A percentile compares a stretch with the other conserved stretches of the same genome.
These are phyloP conservation scores for Camellia lanceoleosa DNA, from an alignment of 148 eudicot genomes.

Conservation along the genomic window DNA sequence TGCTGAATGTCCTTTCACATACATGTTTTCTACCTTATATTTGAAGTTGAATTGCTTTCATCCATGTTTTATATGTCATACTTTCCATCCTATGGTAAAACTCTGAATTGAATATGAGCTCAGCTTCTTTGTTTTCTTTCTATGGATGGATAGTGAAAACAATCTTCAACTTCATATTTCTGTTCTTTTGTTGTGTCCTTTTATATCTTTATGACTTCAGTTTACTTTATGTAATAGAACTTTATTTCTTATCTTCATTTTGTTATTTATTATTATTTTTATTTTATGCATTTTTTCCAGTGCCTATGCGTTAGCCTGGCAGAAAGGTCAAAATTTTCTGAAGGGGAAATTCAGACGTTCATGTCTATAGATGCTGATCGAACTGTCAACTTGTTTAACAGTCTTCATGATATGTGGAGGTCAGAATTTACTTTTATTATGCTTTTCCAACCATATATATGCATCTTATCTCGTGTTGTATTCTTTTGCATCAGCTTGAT, in stretches of 20 bases:
- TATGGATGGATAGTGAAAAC: neutral
- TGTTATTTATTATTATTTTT: neutral
- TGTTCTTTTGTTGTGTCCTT: constrained; percentile 1
- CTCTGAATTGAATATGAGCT: constrained; percentile 1
- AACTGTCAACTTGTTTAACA: constrained; percentile 77
- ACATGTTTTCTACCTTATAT: neutral
- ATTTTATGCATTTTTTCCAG: constrained; percentile 34
- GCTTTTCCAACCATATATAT: neutral
- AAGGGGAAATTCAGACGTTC: constrained; percentile 94
- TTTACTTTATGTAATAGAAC: neutral
- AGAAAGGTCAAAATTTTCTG: constrained; percentile 72
- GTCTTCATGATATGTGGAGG: constrained; percentile 99
- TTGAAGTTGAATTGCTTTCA: neutral
- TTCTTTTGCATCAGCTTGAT: too few species aligned
- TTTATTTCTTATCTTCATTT: neutral
- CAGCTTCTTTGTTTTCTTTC: constrained; percentile 5
- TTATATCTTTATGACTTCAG: neutral
- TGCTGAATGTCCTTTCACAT: constrained; percentile 4
- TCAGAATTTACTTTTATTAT: constrained; percentile 23
- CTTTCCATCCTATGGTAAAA: neutral
- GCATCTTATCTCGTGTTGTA: neutral
- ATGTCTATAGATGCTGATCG: constrained; percentile 99
- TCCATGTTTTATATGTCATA: neutral
- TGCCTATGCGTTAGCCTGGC: constrained; percentile 73
- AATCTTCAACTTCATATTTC: neutral